Conservation (phyloP, 2,329 filamentous ascomycete species). For the Trichoderma koningiopsis region DNA sequence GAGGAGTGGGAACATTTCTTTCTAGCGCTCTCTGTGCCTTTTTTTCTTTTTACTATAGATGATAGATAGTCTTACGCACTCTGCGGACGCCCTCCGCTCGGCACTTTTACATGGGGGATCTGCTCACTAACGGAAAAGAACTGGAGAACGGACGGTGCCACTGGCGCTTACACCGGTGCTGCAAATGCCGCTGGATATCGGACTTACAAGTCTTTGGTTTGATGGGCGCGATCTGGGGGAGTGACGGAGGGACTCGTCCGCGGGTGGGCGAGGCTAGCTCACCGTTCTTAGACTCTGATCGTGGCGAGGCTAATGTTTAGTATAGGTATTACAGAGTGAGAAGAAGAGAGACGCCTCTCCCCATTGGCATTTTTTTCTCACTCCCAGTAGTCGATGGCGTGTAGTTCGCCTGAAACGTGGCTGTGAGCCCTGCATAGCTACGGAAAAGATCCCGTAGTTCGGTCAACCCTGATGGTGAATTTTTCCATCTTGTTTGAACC, state of each 20-base stretch:
- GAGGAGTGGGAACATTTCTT: not conserved
- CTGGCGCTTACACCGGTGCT: not conserved
- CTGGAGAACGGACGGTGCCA: not conserved
- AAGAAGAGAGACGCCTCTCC: not conserved
- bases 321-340: not conserved
- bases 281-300: not conserved
- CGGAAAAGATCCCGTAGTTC: not conserved
- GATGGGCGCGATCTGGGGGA: not conserved
- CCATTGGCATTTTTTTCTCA: not conserved
- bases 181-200: not conserved
- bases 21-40: not conserved
- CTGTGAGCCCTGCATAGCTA: not conserved
- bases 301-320: not conserved
- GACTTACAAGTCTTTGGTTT: not conserved
- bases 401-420: not conserved
- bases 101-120: not conserved
- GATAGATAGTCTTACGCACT: not conserved
- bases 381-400: not conserved
- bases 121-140: not conserved
- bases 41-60: too few relatives aligned
- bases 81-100: not conserved
- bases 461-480: not conserved
- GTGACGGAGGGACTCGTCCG: not conserved
- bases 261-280: not conserved
- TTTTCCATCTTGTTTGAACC: constrained; percentile 12